Evolutionary conservation across 1,139 yeast species (phyloP), one percentile per base, ranked within the genome.

Genomic region (Suhomyces coccinellae): DNA sequence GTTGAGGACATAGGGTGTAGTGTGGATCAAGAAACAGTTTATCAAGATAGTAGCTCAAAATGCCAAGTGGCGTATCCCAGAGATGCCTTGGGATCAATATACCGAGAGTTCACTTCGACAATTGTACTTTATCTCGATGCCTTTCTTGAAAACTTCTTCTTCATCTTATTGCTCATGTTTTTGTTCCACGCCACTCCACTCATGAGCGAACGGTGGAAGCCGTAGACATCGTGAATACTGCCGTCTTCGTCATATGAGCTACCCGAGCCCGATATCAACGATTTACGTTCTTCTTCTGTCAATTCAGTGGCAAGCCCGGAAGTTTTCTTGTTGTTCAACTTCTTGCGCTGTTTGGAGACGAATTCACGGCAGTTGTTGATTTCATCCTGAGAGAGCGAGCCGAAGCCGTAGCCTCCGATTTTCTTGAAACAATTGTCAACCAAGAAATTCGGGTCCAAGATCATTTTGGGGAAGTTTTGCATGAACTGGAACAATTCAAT

Each of bases 401-500:
- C 90, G 59, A 82, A 82, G 5, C 79, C 79, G 49, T 72, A 74
- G 1, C 91, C 88, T 24, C 87, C 82, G 32, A 86, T 75, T 46
- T 85, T 81, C 53, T 84, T 84, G 65, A 85, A 88, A 54, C 96
- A 85, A 47, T 80, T 75, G 52, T 85, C 91, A 57, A 93, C 74
- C 41, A 93, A 69, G 5, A 66, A 63, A 50, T 84, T 80, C 1
- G 95, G 90, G 62, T 91, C 89, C 3, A 87, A 56, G 16, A 89
- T 61, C 27, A 76, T 68, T 54, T 85, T 87, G 6, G 99, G 99
- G 36, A 77, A 80, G 51, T 85, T 83, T 63, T 93, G 99, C 58
- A 93, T 79, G 40, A 83, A 73, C 65, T 91, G 97, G 59, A 91
- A 91, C 22, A 89, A 70, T 62, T 91, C 98, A 71, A 88, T 85